Evolutionary conservation across 768 basidiomycete genomes (phyloP), one percentile per base, ranked within the genome.

Genomic region (Suillus placidus): DNA sequence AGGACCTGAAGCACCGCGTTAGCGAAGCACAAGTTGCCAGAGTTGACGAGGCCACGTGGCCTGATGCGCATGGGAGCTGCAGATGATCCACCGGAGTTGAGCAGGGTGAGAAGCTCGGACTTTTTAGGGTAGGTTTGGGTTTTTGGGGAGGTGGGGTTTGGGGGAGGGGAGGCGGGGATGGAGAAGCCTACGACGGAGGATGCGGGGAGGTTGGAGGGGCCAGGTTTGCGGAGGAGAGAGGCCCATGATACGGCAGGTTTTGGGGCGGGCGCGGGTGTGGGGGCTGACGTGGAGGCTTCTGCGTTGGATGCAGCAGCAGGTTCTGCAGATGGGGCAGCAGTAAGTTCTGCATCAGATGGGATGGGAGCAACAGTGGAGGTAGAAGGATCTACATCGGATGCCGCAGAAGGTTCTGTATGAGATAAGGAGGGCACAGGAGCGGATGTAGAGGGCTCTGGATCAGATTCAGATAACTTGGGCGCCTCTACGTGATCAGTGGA

Each of bases 11-110:
- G 80, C 30, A 98, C 92, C 0, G 95, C 88, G 72, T 98, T 99
- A 35, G 95, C 95, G 73, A 98, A 99, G 76, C 97, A 99, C 89
- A 98, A 90, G 78, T 99, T 99, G 0, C 97, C 96, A 3, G 87
- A 91, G 77, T 99, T 99, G 70, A 99, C 83, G 58, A 99, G 79
- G 6, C 97, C 97, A 16, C 96, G 83, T 0, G 93, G 87, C 8
- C 83, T 80, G 40, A 93, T 85, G 57, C 75, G 77, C 42, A 74
- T 64, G 43, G 32, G 8, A 12, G 69, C 62, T 1, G 68, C 71
- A 4, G 68, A 67, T 6, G 75, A 66, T 6, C 82, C 73, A 0
- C 79, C 80, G 1, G 78, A 76, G 10, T 78, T 85, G 1, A 92
- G 80, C n/a, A 91, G 81, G 0, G 77, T 78, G 9, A 89, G 66